A percentile compares a stretch with the other conserved stretches of the same genome.
phyloP scores from a whole-genome alignment of 1,284 basidiomycete species.

The Cerioporus squamosus region DNA sequence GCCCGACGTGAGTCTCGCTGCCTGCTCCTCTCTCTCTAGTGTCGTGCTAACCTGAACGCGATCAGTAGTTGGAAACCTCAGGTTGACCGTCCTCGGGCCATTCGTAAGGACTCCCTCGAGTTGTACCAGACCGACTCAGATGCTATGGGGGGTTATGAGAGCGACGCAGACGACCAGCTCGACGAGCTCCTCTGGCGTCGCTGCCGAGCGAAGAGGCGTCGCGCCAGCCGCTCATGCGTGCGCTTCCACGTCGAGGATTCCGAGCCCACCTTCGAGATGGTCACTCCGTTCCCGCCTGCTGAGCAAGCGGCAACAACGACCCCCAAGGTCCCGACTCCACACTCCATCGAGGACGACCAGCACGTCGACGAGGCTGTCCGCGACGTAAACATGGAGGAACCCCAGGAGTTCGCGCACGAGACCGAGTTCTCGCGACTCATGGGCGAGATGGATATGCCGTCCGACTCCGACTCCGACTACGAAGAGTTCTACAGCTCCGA shows the following conservation, averaged over 20 bases:
- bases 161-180: slow-evolving; percentile 2
- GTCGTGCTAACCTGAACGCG: too few relatives aligned
- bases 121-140: background rate
- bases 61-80: too few relatives aligned
- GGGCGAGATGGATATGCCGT: background rate
- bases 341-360: too few relatives aligned
- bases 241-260: background rate
- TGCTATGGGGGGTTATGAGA: slow-evolving; percentile 4
- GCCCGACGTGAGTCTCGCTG: slow-evolving; percentile 1
- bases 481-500: background rate
- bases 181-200: background rate
- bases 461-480: background rate
- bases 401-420: too few relatives aligned
- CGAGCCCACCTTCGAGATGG: slow-evolving; percentile 3
- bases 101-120: background rate
- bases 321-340: too few relatives aligned
- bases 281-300: background rate
- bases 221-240: background rate
- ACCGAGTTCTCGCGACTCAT: background rate
- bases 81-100: background rate
- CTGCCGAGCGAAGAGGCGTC: background rate
- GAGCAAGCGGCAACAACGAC: background rate
- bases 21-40: too few relatives aligned
- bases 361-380: too few relatives aligned
- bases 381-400: too few relatives aligned